Base-by-base conservation (phyloP, 2,329 filamentous ascomycete genomes). In the Lachnellula arida region DNA sequence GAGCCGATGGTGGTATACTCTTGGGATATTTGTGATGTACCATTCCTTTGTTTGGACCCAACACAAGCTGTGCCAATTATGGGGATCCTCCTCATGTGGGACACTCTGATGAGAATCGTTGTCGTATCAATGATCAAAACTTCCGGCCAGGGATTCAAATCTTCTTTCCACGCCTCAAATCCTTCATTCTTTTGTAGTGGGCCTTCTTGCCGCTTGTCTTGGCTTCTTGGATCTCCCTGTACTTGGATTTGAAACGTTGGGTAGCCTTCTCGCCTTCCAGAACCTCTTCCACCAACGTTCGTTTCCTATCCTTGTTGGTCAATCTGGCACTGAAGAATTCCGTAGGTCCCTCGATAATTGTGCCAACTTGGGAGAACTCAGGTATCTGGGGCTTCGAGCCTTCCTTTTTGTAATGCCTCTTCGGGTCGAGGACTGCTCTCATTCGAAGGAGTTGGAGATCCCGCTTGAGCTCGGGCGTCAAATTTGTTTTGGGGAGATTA, bases 371-470 rank as follows among this genome's bases (percentile, higher is more conserved):
- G 19, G 89, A 95, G 70, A 88, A 97, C 59, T 91, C 85, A 1
- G 94, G 94, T 1, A 87, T 74, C 58, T 65, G 55, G 14, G 81
- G 79, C 69, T 88, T 91, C 54, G 84, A 80, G 50, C 76, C 81
- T 51, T 93, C 86, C 72, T 97, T 97, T 37, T 68, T 69, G 54
- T 68, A 69, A 46, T 62, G 59, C 49, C 88, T 81, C 70, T 97
- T 93, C 0, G 91, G 86, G 63, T 97, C 93, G 22, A 97, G 79
- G 19, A 96, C 86, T 54, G 86, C 87, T 71, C 94, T 85, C 87
- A 97, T 93, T 62, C 90, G 86, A 57, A 99, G 77, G 11, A 97
- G 78, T 72, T 97, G 91, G 50, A 97, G 78, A 70, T 99, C 93
- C 64, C 91, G 82, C 73, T 92, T 96, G 59, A 97, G 78, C 68